Percentiles rank a stretch among this genome's conserved stretches.
phyloP scores from a whole-genome alignment of 345 rosid species.

The Camelina laxa region DNA sequence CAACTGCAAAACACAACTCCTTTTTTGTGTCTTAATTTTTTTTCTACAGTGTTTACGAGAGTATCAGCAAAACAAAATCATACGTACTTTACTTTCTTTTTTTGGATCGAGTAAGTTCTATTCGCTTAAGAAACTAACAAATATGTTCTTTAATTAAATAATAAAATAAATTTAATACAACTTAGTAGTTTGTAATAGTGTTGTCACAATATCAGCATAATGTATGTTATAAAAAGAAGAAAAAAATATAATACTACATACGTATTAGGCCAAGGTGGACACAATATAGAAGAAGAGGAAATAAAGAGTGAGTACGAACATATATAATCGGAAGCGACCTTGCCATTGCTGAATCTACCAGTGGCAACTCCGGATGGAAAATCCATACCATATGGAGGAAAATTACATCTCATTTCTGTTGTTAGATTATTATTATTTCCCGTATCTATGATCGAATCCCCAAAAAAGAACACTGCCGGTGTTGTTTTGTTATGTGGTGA shows the following conservation, averaged over 20 bases:
- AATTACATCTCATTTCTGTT: constrained; percentile 48
- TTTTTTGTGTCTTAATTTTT: neutral
- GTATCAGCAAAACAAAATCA: neutral
- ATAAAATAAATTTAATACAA: too few relatives aligned
- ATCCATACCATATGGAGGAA: constrained; percentile 54
- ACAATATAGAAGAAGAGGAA: neutral
- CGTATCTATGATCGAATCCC: constrained; percentile 55
- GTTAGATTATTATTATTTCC: constrained; percentile 55
- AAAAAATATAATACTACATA: neutral
- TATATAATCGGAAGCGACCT: constrained; percentile 46
- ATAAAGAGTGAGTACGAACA: neutral
- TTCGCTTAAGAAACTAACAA: neutral
- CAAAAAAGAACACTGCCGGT: constrained; percentile 47
- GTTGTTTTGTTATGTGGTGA: constrained; percentile 10
- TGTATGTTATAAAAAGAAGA: neutral
- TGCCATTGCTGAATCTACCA: constrained; percentile 56
- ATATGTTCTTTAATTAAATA: neutral
- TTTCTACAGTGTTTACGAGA: neutral
- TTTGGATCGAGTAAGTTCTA: neutral
- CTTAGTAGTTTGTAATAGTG: too few relatives aligned
- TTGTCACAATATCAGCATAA: too few relatives aligned
- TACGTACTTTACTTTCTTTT: neutral
- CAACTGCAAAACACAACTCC: neutral
- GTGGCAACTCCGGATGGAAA: constrained; percentile 47
- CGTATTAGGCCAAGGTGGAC: neutral